These are phyloP conservation scores for Graphilbum fragrans DNA, from an alignment of 2,329 filamentous ascomycete genomes.

Conservation along the genomic window DNA sequence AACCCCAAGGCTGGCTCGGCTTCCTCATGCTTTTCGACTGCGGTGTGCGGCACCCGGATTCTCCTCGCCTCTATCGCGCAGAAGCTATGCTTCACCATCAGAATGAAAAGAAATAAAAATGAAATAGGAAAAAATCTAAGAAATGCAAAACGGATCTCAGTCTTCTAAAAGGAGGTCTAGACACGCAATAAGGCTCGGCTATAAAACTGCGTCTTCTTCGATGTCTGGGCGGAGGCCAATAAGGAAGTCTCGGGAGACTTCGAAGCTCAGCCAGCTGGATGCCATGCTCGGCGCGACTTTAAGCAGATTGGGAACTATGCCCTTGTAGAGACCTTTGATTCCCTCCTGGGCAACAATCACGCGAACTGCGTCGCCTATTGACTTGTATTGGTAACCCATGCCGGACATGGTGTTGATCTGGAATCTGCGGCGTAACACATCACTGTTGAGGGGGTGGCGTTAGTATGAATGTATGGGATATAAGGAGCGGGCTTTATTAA, in stretches of 20 bases:
- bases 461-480: too few relatives aligned
- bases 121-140: too few relatives aligned
- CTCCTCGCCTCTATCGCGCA: too few relatives aligned
- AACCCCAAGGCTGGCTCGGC: too few relatives aligned
- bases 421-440: constrained; percentile 85
- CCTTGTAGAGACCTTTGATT: constrained; percentile 79
- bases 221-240: constrained; percentile 42
- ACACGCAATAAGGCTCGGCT: too few relatives aligned
- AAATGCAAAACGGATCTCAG: too few relatives aligned
- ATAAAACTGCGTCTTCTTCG: constrained; percentile 12
- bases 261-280: constrained; percentile 95
- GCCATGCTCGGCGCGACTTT: constrained; percentile 99
- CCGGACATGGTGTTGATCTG: constrained; percentile 99
- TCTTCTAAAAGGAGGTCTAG: too few relatives aligned
- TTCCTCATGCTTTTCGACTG: too few relatives aligned
- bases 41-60: too few relatives aligned
- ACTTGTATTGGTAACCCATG: constrained; percentile 92
- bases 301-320: constrained; percentile 85
- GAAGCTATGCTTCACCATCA: too few relatives aligned
- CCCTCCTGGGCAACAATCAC: constrained; percentile 80
- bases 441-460: too few relatives aligned
- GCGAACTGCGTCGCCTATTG: constrained; percentile 68
- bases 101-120: too few relatives aligned
- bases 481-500: background rate
- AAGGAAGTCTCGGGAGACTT: constrained; percentile 81